Percentiles rank a stretch among this genome's conserved stretches.
Conservation (phyloP, 768 basidiomycete genomes). For the Pleurotus pulmonarius region DNA sequence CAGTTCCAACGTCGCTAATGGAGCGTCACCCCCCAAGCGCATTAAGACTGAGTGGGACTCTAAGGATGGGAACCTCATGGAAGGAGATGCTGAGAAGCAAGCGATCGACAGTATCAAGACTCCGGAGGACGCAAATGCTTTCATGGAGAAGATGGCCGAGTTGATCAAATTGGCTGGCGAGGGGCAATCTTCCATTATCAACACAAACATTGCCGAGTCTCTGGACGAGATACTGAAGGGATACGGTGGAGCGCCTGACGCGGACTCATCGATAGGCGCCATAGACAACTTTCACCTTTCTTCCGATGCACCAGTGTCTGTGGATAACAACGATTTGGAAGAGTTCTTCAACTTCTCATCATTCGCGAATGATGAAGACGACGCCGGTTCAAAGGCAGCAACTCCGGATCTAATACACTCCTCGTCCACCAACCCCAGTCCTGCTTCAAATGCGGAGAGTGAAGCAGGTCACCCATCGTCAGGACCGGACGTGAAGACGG, state of each 20-base stretch:
- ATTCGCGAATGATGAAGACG: conserved; percentile 59
- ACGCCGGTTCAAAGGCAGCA: conserved; percentile 56
- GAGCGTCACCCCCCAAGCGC: conserved; percentile 71
- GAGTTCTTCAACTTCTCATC: conserved; percentile 71
- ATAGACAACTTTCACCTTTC: not conserved
- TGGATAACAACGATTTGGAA: conserved; percentile 45
- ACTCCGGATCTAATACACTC: conserved; percentile 72
- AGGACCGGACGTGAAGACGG: conserved; percentile 47
- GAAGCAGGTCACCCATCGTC: conserved; percentile 44
- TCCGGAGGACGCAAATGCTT: conserved; percentile 60
- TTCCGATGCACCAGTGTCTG: conserved; percentile 18
- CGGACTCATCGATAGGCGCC: conserved; percentile 27
- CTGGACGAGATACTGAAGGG: conserved; percentile 64
- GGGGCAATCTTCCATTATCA: conserved; percentile 33
- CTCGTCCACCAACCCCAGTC: conserved; percentile 74
- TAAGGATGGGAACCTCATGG: conserved; percentile 60
- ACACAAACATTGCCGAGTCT: conserved; percentile 53
- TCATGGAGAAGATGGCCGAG: conserved; percentile 63
- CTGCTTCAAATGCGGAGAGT: conserved; percentile 67
- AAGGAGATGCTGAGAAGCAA: conserved; percentile 40
- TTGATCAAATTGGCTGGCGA: conserved; percentile 53
- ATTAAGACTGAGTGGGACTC: conserved; percentile 73
- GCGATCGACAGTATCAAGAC: conserved; percentile 54
- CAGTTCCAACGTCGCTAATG: conserved; percentile 29
- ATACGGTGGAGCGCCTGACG: conserved; percentile 34